Percentiles rank a stretch among this genome's conserved stretches.
Evolutionary conservation across 2,329 filamentous ascomycete genomes (phyloP).

Genomic region (Didymella arachidicola): DNA sequence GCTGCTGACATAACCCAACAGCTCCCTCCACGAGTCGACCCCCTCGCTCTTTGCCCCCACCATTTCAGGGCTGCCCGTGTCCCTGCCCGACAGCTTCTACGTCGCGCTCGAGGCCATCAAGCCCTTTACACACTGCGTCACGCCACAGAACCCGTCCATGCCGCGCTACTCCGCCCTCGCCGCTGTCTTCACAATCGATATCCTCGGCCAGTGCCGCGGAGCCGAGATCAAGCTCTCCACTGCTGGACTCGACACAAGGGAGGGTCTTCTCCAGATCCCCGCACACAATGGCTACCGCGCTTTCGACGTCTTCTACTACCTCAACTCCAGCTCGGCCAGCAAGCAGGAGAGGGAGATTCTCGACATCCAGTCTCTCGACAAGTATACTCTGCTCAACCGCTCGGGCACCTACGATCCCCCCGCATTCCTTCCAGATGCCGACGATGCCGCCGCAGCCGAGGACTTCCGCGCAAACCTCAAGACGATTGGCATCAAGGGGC

Average conservation of each 20-base stretch:
- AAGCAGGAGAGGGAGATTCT: conserved; percentile 89
- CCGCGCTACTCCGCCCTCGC: conserved; percentile 82
- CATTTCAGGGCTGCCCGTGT: conserved; percentile 78
- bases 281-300: conserved; percentile 82
- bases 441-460: conserved; percentile 90
- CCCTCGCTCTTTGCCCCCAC: conserved; percentile 86
- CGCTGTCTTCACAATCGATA: conserved; percentile 80
- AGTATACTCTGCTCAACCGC: conserved; percentile 79
- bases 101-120: conserved; percentile 81
- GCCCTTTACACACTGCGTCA: conserved; percentile 87
- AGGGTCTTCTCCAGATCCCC: conserved; percentile 82
- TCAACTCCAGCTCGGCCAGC: conserved; percentile 89
- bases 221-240: conserved; percentile 81
- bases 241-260: conserved; percentile 83
- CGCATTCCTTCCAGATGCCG: conserved; percentile 86
- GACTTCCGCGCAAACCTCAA: conserved; percentile 89
- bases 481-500: conserved; percentile 91
- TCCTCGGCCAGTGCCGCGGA: conserved; percentile 79
- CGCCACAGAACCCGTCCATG: conserved; percentile 86
- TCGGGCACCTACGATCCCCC: conserved; percentile 88
- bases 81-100: conserved; percentile 77
- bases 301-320: conserved; percentile 98
- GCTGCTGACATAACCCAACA: conserved; percentile 49
- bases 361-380: conserved; percentile 76
- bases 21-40: conserved; percentile 86